Evolutionary conservation across 106 monocot genomes (phyloP).

Genomic region (Dioscorea dumetorum): DNA sequence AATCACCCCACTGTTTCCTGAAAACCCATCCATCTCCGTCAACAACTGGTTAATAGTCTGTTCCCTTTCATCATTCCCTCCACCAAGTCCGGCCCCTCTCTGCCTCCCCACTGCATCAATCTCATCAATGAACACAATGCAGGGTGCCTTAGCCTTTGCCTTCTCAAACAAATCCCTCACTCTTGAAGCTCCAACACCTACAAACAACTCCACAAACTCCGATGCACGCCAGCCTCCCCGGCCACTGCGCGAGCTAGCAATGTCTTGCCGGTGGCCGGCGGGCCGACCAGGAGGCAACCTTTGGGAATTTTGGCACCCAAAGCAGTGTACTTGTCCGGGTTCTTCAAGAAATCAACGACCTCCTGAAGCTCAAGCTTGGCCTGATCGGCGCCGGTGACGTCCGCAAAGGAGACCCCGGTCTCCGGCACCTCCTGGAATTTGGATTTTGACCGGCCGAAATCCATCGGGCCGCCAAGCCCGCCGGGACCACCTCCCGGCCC

Average conservation of each 20-base stretch:
- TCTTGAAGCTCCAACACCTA: constrained; percentile 11
- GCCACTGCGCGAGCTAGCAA: constrained; percentile 8
- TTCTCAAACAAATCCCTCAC: constrained; percentile 13
- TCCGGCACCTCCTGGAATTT: constrained; percentile 99
- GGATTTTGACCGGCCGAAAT: constrained; percentile 88
- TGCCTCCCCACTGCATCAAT: constrained; percentile 19
- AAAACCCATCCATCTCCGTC: constrained; percentile 25
- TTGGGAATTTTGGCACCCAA: constrained; percentile 78
- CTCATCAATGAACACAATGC: constrained; percentile 19
- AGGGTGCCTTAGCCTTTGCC: constrained; percentile 4
- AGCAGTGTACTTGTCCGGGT: constrained; percentile 98
- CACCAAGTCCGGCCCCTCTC: constrained; percentile 5
- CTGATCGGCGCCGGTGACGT: constrained; percentile 97
- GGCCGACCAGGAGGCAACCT: constrained; percentile 10
- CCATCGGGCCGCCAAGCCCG: constrained; percentile 95
- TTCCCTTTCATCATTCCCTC: constrained; percentile 12
- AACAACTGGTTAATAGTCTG: constrained; percentile 17
- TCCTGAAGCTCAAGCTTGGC: constrained; percentile 99
- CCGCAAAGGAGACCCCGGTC: constrained; percentile 76
- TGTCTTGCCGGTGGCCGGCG: constrained; percentile 11
- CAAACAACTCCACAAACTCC: constrained; percentile 14
- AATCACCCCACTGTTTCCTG: constrained; percentile 12
- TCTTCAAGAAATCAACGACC: constrained; percentile 98
- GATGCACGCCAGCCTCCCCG: constrained; percentile 3
- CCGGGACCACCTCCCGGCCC: constrained; percentile 85